These are phyloP conservation scores for Trametes villosa DNA, from an alignment of 768 basidiomycete genomes.

Conservation along the genomic window DNA sequence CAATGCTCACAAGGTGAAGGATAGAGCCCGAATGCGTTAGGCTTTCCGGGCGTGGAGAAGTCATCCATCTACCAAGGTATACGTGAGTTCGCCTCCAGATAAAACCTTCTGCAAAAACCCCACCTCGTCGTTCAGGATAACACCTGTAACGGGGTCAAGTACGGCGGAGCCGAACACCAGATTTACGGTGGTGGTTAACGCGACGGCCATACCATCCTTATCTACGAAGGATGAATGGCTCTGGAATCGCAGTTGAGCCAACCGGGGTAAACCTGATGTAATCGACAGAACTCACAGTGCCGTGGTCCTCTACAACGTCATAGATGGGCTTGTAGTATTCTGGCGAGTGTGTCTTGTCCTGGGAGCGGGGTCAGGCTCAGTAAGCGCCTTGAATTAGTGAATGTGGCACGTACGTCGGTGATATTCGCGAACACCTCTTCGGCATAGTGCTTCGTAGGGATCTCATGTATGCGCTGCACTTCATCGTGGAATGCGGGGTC, in stretches of 20 bases:
- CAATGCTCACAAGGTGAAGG: conserved; percentile 73
- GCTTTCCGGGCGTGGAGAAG: conserved; percentile 83
- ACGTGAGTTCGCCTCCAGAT: background rate
- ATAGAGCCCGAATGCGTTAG: conserved; percentile 82
- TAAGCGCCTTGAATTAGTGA: background rate
- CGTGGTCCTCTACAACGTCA: conserved; percentile 80
- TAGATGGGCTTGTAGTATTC: conserved; percentile 86
- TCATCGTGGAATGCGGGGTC: conserved; percentile 75
- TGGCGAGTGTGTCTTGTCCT: conserved; percentile 82
- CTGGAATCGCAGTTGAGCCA: conserved; percentile 39
- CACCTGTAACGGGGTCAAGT: conserved; percentile 83
- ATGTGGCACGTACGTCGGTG: conserved; percentile 69
- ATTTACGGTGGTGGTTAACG: conserved; percentile 90
- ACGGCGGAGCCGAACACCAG: conserved; percentile 88
- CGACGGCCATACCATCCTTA: conserved; percentile 82
- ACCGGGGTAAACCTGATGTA: background rate
- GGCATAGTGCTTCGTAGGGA: conserved; percentile 73
- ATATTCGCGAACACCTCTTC: conserved; percentile 64
- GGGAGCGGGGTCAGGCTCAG: background rate
- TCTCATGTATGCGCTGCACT: conserved; percentile 57
- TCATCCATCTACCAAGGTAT: conserved; percentile 81
- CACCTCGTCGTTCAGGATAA: conserved; percentile 89
- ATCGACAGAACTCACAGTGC: conserved; percentile 62
- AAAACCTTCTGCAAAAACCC: conserved; percentile 12
- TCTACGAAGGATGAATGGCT: conserved; percentile 89